Conservation (phyloP, 805 yeast species). For the Hanseniaspora mollemarum region DNA sequence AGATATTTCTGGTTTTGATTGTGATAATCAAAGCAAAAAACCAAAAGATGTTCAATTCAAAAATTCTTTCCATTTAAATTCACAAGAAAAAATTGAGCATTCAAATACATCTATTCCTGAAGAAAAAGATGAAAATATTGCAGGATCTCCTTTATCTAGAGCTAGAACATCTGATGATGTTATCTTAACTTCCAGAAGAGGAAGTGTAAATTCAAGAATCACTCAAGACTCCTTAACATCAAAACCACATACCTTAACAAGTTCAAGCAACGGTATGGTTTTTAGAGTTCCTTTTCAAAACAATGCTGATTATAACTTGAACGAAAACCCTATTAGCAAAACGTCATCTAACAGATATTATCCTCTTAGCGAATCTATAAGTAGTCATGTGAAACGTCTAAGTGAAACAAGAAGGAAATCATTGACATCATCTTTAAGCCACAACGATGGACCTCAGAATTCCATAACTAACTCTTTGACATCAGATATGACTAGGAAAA, state of each 20-base stretch:
- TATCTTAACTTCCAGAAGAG: slow-evolving; percentile 4
- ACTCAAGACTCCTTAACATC: slow-evolving; percentile 2
- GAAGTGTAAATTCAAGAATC: background rate
- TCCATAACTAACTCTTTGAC: slow-evolving; percentile 11
- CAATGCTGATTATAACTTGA: slow-evolving; percentile 6
- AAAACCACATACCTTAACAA: slow-evolving; percentile 23
- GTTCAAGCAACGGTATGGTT: slow-evolving; percentile 29
- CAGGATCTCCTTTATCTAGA: slow-evolving; percentile 14
- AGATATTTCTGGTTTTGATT: slow-evolving; percentile 22
- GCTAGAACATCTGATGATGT: background rate
- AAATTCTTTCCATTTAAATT: background rate
- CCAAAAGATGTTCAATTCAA: slow-evolving; percentile 22
- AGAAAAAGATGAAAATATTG: slow-evolving; percentile 2
- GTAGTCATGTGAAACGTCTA: slow-evolving; percentile 14
- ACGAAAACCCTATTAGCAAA: background rate
- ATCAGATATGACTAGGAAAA: background rate
- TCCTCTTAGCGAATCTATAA: slow-evolving; percentile 2
- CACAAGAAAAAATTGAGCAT: background rate
- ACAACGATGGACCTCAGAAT: background rate
- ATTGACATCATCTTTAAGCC: slow-evolving; percentile 3
- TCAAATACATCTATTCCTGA: background rate
- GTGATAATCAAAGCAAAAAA: slow-evolving; percentile 18
- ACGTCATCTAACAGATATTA: background rate
- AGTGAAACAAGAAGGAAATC: slow-evolving; percentile 15
- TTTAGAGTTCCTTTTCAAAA: slow-evolving; percentile 68